Base-by-base conservation (phyloP, 2,329 filamentous ascomycete species). In the Neonectria magnoliae region DNA sequence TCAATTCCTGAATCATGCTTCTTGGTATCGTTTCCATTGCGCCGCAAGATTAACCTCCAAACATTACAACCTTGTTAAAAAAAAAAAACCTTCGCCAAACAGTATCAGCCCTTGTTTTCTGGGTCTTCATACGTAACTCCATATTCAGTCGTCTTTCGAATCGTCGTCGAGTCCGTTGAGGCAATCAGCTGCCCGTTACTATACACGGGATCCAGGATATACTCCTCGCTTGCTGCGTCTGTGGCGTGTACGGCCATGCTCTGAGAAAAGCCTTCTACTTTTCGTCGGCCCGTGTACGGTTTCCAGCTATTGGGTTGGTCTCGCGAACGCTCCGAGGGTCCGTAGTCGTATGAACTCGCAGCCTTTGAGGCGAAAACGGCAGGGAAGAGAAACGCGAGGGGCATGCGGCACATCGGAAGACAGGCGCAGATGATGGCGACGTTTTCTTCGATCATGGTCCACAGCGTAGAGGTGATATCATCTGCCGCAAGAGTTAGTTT, bases 401-500 rank as follows among this genome's bases (percentile, higher is more conserved):
- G 76, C 1, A 78, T 75, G 47, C 78, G 79, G 60, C 79, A 81
- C 78, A 80, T 80, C 16, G 79, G 79, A 4, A 81, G 68, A 45
- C 79, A 81, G 14, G 78, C 76, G 64, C 78, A 80, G 61, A 81
- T 78, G 44, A 81, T 79, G 57, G 77, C 78, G 22, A 81, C 68
- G 47, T 81, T 80, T 51, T 78, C 73, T 59, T 81, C 79, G 33
- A 81, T 76, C 48, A 80, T 78, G 6, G 79, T 80, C 78, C 78
- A 81, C 5, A 80, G 71, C 0, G 78, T 79, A 2, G 79, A 80
- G 5, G 67, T 72, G 60, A 81, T 77, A 18, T 79, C 74, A 18
- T 76, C 79, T 72, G 60, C 42, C 4, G 59, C 7, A 4, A 8
- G 3, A 8, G 45, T 67, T 20, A 67, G 48, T 27, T 22, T 41